phyloP scores from a whole-genome alignment of 768 basidiomycete species.

The Psilocybe azurescens region DNA sequence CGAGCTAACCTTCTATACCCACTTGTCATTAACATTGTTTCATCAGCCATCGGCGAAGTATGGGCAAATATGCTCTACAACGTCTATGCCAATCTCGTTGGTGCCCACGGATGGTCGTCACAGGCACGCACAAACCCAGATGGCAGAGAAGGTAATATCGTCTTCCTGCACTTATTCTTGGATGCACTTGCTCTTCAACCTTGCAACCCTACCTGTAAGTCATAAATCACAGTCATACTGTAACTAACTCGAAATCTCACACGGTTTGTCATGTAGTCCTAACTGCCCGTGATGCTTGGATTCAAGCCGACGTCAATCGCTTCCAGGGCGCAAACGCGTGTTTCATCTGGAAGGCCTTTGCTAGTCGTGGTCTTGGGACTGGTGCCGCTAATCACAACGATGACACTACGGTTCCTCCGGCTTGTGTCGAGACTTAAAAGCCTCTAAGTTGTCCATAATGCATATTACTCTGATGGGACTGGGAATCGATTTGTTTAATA shows the following conservation, averaged over 20 bases:
- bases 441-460: too few relatives aligned
- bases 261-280: constrained; percentile 32
- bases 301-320: constrained; percentile 45
- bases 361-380: constrained; percentile 42
- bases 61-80: constrained; percentile 50
- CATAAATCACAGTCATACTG: not conserved
- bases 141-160: constrained; percentile 26
- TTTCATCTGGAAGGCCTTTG: constrained; percentile 45
- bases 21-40: not conserved
- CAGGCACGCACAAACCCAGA: constrained; percentile 32
- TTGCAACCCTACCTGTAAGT: constrained; percentile 30
- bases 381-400: constrained; percentile 26
- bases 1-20: not conserved
- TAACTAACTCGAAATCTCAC: too few relatives aligned
- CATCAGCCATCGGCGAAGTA: constrained; percentile 56
- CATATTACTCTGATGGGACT: too few relatives aligned
- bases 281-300: constrained; percentile 45
- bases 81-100: constrained; percentile 43
- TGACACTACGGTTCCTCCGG: constrained; percentile 9
- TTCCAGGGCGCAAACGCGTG: constrained; percentile 43
- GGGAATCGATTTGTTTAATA: not conserved
- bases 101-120: constrained; percentile 35
- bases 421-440: constrained; percentile 4
- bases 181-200: constrained; percentile 29
- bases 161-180: constrained; percentile 29